phyloP scores from a whole-genome alignment of 2,329 filamentous ascomycete genomes.

The Trichoderma afroharzianum region DNA sequence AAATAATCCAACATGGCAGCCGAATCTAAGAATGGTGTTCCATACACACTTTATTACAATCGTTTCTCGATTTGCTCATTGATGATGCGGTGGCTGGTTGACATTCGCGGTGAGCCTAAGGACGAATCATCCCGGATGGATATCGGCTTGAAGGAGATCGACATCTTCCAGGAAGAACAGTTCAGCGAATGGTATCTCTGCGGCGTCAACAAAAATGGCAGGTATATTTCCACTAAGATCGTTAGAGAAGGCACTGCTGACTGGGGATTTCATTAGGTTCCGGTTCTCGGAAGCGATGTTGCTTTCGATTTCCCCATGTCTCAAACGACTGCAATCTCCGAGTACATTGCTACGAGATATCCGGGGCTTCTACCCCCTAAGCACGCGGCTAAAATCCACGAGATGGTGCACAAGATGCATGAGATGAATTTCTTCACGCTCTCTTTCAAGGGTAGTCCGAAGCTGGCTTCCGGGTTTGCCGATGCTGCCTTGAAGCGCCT shows the following conservation, averaged over 20 bases:
- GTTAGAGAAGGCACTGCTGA: neutral
- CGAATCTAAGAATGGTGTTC: conserved; percentile 4
- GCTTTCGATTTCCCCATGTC: neutral
- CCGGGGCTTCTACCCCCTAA: neutral
- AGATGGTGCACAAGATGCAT: too few species aligned
- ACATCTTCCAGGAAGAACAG: neutral
- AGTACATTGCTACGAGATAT: neutral
- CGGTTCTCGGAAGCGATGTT: neutral
- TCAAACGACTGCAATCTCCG: neutral
- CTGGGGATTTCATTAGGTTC: neutral
- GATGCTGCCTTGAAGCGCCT: too few species aligned
- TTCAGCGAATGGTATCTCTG: neutral
- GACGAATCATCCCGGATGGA: neutral
- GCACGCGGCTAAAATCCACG: neutral
- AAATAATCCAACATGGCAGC: too few species aligned
- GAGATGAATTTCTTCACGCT: too few species aligned
- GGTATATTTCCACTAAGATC: neutral
- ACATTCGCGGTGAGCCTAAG: neutral
- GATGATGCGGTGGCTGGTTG: neutral
- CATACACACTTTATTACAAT: neutral
- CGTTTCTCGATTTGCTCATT: neutral
- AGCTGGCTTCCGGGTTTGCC: too few species aligned
- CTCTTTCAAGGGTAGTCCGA: too few species aligned
- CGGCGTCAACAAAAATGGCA: neutral
- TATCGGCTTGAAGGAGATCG: neutral